These are phyloP conservation scores for Malus hybrid DNA, from an alignment of 331 rosid genomes.

Conservation along the genomic window DNA sequence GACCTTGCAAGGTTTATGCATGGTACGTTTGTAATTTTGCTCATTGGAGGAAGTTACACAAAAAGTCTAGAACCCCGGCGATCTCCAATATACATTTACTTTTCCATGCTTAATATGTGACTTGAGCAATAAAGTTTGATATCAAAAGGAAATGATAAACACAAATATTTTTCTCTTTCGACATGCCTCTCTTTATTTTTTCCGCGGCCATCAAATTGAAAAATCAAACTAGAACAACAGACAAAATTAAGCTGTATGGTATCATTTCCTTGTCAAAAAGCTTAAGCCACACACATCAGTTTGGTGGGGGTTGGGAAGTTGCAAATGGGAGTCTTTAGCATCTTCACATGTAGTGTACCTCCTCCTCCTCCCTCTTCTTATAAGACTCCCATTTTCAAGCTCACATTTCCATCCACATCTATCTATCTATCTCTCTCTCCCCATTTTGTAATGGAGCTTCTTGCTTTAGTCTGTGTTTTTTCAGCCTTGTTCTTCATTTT, in stretches of 20 bases:
- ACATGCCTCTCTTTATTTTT: not conserved
- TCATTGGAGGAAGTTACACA: not conserved
- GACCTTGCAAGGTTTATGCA: not conserved
- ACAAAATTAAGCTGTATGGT: not conserved
- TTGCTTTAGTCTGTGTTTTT: slow-evolving; percentile 24
- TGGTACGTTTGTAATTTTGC: not conserved
- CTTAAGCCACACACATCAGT: not conserved
- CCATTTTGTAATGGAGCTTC: slow-evolving; percentile 41
- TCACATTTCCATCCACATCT: not conserved
- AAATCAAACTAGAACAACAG: not conserved
- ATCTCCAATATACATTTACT: no score
- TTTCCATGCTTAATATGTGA: no score
- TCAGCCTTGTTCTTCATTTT: slow-evolving; percentile 33
- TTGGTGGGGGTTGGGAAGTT: slow-evolving; percentile 58
- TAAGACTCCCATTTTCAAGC: slow-evolving; percentile 11
- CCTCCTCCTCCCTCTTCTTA: slow-evolving; percentile 5
- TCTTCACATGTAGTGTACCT: slow-evolving; percentile 20
- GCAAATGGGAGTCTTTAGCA: slow-evolving; percentile 8
- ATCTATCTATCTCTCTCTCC: not conserved
- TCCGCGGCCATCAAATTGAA: not conserved
- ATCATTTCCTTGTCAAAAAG: not conserved
- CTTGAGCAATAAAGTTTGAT: no score
- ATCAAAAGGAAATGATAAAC: no score
- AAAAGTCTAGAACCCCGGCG: not conserved
- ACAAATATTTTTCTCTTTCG: no score